These are phyloP conservation scores for Inosperma sp. DNA, from an alignment of 768 basidiomycete species.

Conservation along the genomic window DNA sequence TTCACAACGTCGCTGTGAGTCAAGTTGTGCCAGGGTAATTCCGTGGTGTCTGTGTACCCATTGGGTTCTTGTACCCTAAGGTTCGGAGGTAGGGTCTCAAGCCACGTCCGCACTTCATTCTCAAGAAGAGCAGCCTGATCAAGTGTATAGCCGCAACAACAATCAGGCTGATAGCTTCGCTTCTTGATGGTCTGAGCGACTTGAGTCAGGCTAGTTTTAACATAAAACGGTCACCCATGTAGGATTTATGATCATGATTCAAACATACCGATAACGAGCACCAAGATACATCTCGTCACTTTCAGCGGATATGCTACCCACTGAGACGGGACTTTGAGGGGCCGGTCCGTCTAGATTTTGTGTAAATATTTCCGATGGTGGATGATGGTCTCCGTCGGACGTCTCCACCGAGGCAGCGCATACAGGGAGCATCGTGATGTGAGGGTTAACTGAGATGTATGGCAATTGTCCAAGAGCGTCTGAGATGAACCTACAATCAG, in stretches of 20 bases:
- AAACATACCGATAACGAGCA: conserved; percentile 19
- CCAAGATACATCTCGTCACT: conserved; percentile 15
- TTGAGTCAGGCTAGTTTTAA: conserved; percentile 41
- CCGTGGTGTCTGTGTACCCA: not conserved
- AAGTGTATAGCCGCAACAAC: conserved; percentile 46
- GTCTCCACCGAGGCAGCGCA: not conserved
- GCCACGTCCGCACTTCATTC: conserved; percentile 50
- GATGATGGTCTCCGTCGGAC: not conserved
- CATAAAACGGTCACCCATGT: not conserved
- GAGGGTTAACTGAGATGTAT: conserved; percentile 50
- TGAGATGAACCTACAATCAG: conserved; percentile 54
- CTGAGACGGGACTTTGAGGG: too few relatives aligned
- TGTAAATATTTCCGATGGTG: too few relatives aligned
- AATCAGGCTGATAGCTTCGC: conserved; percentile 39
- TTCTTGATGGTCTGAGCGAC: conserved; percentile 59
- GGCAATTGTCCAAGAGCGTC: conserved; percentile 64
- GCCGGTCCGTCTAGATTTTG: too few relatives aligned
- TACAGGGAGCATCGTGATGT: conserved; percentile 48
- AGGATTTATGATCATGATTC: not conserved
- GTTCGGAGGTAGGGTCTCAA: conserved; percentile 44
- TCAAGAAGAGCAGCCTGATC: conserved; percentile 61
- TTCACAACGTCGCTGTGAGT: conserved; percentile 34
- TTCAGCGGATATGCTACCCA: too few relatives aligned
- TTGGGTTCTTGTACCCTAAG: conserved; percentile 25
- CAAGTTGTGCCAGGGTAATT: not conserved